Evolutionary conservation across 225 moss, liverwort and hornwort genomes (phyloP).

Genomic region (Sphagnum tenellum): DNA sequence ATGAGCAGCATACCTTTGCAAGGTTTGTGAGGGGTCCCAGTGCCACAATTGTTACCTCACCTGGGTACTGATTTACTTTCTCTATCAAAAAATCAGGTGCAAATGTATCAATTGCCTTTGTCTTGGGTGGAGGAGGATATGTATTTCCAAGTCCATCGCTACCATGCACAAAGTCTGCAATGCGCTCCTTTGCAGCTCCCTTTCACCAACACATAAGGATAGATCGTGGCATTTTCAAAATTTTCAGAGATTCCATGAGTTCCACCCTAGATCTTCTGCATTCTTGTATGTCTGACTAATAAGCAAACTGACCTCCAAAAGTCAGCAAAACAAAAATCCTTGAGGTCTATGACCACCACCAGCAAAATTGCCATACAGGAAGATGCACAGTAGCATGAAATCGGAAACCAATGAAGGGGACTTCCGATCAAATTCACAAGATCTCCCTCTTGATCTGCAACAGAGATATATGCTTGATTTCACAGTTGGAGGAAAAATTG

Average conservation of each 20-base stretch:
- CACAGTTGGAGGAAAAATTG: no score
- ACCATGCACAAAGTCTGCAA: conserved; percentile 92
- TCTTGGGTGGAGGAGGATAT: conserved; percentile 51
- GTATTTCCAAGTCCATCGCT: conserved; percentile 89
- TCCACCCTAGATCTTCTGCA: background rate
- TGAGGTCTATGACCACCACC: background rate
- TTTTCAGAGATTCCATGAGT: background rate
- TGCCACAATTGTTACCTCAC: conserved; percentile 81
- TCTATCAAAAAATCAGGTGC: conserved; percentile 75
- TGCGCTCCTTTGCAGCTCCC: conserved; percentile 44
- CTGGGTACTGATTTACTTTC: conserved; percentile 81
- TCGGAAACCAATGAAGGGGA: no score
- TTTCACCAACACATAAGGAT: conserved; percentile 5
- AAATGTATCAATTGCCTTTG: conserved; percentile 56
- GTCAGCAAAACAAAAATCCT: background rate
- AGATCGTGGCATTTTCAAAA: background rate
- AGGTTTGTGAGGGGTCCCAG: conserved; percentile 87
- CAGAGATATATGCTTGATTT: no score
- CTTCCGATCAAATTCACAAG: no score
- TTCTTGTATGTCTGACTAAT: background rate
- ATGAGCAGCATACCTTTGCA: conserved; percentile 48
- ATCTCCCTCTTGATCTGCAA: no score
- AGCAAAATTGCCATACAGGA: background rate
- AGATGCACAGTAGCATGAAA: no score
- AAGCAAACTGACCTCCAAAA: background rate